phyloP scores from a whole-genome alignment of 352 stramenopile species.

The Phytopythium litorale region DNA sequence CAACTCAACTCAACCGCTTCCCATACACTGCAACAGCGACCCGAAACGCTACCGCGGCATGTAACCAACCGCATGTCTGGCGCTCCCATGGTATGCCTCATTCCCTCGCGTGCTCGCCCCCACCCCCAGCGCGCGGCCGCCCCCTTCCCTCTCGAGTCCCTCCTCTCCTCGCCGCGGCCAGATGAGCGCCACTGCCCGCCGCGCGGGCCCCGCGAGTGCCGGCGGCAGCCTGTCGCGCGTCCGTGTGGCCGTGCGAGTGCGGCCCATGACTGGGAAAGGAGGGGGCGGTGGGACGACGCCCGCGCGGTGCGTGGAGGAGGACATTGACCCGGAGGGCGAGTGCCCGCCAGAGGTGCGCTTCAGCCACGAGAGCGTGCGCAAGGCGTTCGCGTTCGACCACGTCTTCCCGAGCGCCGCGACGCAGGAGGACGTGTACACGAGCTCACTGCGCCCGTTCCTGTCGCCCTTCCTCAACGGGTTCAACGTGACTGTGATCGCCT shows the following conservation, averaged over 20 bases:
- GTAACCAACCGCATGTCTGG: background rate
- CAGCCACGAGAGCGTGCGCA: conserved; percentile 31
- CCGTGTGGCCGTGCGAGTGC: conserved; percentile 66
- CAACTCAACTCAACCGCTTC: conserved; percentile 1
- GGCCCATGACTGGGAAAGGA: conserved; percentile 15
- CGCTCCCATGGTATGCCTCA: background rate
- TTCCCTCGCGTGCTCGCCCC: background rate
- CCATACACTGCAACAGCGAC: background rate
- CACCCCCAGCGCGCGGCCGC: background rate
- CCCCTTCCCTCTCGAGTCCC: background rate
- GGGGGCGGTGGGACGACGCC: background rate
- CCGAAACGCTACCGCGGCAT: background rate
- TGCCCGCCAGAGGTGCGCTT: conserved; percentile 26
- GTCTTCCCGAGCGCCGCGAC: conserved; percentile 33
- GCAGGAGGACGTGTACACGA: conserved; percentile 65
- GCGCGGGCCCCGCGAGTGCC: background rate
- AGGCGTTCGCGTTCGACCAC: conserved; percentile 65
- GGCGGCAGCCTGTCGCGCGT: conserved; percentile 22
- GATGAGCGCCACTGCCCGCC: background rate
- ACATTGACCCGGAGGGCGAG: background rate
- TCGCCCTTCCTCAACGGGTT: conserved; percentile 83
- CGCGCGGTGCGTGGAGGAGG: conserved; percentile 12
- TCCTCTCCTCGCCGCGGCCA: background rate
- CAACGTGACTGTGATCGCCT: conserved; percentile 88
- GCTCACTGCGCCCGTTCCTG: conserved; percentile 73